A percentile compares a stretch with the other conserved stretches of the same genome.
Evolutionary conservation across 106 monocot species (phyloP).

Genomic region (Dendrobium huoshanense): DNA sequence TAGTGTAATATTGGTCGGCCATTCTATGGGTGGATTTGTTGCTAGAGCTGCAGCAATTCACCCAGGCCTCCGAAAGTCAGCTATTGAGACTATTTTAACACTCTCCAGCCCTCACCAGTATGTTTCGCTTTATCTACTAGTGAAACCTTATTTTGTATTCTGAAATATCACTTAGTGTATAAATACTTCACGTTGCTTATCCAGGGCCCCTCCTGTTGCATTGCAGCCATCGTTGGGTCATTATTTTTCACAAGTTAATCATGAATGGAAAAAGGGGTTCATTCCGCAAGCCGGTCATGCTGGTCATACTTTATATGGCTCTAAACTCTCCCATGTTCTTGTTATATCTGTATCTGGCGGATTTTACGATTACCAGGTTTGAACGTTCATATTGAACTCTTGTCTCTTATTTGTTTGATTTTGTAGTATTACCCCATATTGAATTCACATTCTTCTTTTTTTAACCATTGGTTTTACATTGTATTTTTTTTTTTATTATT

Average conservation of each 20-base stretch:
- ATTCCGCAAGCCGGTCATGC: constrained; percentile 22
- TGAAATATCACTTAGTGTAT: constrained; percentile 10
- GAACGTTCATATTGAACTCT: not conserved
- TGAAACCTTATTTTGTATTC: constrained; percentile 8
- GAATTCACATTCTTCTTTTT: not conserved
- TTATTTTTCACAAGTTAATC: constrained; percentile 77
- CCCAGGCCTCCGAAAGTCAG: constrained; percentile 59
- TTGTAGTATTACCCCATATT: not conserved
- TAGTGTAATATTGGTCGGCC: constrained; percentile 91
- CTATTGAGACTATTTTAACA: constrained; percentile 87
- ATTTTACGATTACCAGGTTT: constrained; percentile 88
- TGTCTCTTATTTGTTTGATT: not conserved
- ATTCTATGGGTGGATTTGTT: constrained; percentile 99
- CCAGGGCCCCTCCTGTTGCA: constrained; percentile 92
- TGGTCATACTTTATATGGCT: constrained; percentile 31
- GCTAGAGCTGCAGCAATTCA: constrained; percentile 86
- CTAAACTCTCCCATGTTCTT: constrained; percentile 71
- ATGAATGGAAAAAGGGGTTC: constrained; percentile 78
- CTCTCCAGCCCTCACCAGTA: constrained; percentile 98
- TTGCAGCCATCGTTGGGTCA: constrained; percentile 94
- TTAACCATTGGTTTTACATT: not conserved
- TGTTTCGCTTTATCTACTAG: constrained; percentile 12
- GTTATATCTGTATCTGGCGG: constrained; percentile 91
- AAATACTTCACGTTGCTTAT: constrained; percentile 25
- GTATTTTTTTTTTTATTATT: not conserved